Evolutionary conservation across 352 stramenopile genomes (phyloP), one percentile per base, ranked within the genome.

Genomic region (Phytophthora capsici): DNA sequence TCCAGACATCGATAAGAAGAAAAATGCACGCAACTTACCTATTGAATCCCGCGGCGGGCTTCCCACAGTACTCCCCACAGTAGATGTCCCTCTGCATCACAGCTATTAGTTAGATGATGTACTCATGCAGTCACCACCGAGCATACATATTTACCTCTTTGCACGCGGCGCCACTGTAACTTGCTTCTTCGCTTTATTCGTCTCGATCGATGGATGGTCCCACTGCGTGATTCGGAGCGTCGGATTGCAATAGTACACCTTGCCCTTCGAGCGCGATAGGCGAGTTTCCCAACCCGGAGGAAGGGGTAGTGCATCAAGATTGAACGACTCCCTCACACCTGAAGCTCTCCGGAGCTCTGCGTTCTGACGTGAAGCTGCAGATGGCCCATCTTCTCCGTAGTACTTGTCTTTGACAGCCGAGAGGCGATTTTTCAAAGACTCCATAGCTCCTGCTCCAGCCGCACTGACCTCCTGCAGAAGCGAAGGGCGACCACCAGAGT

Each of bases 231-330:
- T 70, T 30, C 82, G 76, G 28, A 93, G 45, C 14, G 63, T 66
- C 17, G 87, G 83, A 56, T 96, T 94, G 70, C 81, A 93, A 52
- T 91, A 96, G 75, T 96, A 96, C 32, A 84, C 76, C 50, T 93
- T 93, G 17, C 82, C 80, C 73, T 96, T 96, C 12, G 88, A 94
- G 38, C 88, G 74, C 4, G 88, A 96, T 49, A 91, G 47, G 3
- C 88, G 83, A 16, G 82, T 83, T 58, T 94, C 82, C 88, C 88
- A 96, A 5, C 86, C 88, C 9, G 78, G 73, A 46, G 88, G 86
- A 30, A 96, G 67, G 7, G 80, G 77, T 67, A 94, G 75, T 6
- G 78, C 71, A 30, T 93, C 85, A 17, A 93, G 56, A 54, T 91
- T 92, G 44, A 90, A 81, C 2, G 82, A 88, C 26, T 91, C 80